Conservation (phyloP, 139 green algal species). For the Volvox africanus region DNA sequence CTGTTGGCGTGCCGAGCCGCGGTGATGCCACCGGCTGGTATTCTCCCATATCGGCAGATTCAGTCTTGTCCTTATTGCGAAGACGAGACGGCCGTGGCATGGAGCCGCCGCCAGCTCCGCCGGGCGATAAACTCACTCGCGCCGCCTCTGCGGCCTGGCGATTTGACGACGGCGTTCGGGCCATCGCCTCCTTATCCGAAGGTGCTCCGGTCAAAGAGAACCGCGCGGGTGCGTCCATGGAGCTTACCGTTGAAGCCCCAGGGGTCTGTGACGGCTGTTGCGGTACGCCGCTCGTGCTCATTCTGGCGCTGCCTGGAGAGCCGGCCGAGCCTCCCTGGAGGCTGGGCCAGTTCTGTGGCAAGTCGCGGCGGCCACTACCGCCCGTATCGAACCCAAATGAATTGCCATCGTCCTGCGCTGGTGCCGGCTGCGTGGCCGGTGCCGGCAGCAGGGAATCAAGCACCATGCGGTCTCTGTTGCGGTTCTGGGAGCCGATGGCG, state of each 20-base stretch:
- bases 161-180: conserved; percentile 3
- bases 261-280: not conserved
- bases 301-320: conserved; percentile 2
- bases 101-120: not conserved
- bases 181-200: conserved; percentile 8
- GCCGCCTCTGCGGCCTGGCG: conserved; percentile 20
- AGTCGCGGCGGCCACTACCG: not conserved
- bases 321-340: not conserved
- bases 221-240: not conserved
- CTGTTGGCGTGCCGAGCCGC: not conserved
- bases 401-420: not conserved
- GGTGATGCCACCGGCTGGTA: not conserved
- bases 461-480: not conserved
- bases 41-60: not conserved
- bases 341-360: conserved; percentile 20
- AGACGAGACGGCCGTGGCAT: conserved; percentile 22
- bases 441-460: not conserved
- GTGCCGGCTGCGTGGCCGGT: not conserved
- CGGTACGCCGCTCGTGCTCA: conserved; percentile 7
- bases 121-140: not conserved
- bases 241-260: too few species aligned
- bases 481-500: not conserved
- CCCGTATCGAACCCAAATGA: not conserved
- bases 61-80: not conserved
- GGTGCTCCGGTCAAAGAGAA: conserved; percentile 26